Evolutionary conservation across 768 basidiomycete genomes (phyloP), one percentile per base, ranked within the genome.

Genomic region (Fomitopsis pulvina): DNA sequence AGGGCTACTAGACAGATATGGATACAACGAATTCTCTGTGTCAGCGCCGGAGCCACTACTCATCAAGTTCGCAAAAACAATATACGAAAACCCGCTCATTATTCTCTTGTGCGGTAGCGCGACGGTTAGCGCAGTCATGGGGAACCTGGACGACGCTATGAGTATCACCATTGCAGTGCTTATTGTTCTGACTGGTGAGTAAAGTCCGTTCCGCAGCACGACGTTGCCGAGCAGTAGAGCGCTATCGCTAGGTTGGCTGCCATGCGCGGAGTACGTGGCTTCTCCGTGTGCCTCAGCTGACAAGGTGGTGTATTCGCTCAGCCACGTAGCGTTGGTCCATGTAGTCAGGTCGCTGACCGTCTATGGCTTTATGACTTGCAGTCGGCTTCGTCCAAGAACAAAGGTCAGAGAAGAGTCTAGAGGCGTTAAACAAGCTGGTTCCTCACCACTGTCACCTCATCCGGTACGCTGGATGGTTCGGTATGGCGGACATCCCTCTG

Each of bases 311-410:
- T n/a, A n/a, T n/a, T n/a, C n/a, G n/a, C n/a, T n/a, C n/a, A n/a
- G n/a, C n/a, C n/a, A n/a, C n/a, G n/a, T n/a, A n/a, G n/a, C n/a
- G n/a, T n/a, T n/a, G n/a, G n/a, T n/a, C n/a, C n/a, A n/a, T n/a
- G n/a, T n/a, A n/a, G n/a, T n/a, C n/a, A n/a, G n/a, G n/a, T n/a
- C n/a, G n/a, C 21, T 22, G 6, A 3, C 12, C 21, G n/a, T 28
- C 10, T 26, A 28, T 7, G 14, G 5, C 11, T 20, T n/a, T 21
- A 22, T n/a, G 22, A 28, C 40, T 3, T 50, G 41, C 55, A 77
- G 94, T 98, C 54, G 95, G 92, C 9, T 98, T 97, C 61, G 82
- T 98, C 26, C 94, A 98, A 66, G 94, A 98, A 66, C 82, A 87
- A 53, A 78, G 94, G 27, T 97, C 95, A 1, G 94, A 97, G 64